phyloP scores from a whole-genome alignment of 23 red algal genomes.

The Gracilariopsis chorda region DNA sequence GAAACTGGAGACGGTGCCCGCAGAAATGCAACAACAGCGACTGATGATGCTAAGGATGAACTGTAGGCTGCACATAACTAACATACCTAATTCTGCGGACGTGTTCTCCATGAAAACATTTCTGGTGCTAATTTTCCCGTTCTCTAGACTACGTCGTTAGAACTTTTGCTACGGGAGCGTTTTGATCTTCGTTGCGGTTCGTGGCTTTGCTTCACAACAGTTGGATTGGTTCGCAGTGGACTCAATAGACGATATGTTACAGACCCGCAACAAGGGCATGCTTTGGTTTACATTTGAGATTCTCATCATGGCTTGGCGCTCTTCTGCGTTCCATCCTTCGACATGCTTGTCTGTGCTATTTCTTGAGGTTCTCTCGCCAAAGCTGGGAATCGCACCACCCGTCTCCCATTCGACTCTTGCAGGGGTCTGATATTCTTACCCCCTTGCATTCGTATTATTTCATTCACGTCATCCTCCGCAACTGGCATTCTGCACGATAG shows the following conservation, averaged over 20 bases:
- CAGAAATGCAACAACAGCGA: not conserved
- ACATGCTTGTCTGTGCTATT: not conserved
- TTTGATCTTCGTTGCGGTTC: too few species aligned
- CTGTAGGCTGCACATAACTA: not conserved
- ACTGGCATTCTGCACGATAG: slow-evolving; percentile 20
- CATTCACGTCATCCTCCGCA: slow-evolving; percentile 13
- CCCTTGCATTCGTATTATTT: slow-evolving; percentile 32
- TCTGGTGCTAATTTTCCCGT: not conserved
- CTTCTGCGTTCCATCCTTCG: not conserved
- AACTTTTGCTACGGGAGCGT: too few species aligned
- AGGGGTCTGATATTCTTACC: slow-evolving; percentile 68
- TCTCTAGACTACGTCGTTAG: too few species aligned
- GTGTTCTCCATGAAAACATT: not conserved
- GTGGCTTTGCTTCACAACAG: too few species aligned
- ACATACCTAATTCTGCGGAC: not conserved
- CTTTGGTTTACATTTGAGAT: too few species aligned
- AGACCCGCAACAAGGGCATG: too few species aligned
- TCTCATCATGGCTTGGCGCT: too few species aligned
- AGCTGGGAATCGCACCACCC: slow-evolving; percentile 37
- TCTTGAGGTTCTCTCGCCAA: not conserved
- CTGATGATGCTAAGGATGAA: not conserved
- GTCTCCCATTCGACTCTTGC: slow-evolving; percentile 15
- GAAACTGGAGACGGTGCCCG: slow-evolving; percentile 35
- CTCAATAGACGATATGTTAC: too few species aligned
- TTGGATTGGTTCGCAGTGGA: too few species aligned